Conservation (phyloP, 768 basidiomycete species). For the Gautieria morchelliformis region DNA sequence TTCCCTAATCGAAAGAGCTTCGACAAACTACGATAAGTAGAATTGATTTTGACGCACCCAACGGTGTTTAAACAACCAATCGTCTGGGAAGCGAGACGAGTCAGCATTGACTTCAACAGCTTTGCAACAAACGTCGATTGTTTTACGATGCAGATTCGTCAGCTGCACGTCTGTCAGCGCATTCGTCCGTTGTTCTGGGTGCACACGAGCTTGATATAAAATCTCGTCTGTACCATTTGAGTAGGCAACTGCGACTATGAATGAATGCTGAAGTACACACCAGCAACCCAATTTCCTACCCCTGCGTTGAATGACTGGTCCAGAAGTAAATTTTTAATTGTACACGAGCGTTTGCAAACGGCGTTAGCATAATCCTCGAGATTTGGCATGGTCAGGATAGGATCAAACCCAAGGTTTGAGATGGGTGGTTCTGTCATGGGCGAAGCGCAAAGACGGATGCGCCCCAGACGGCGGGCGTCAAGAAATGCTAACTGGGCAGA, state of each 20-base stretch:
- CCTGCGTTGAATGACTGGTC: constrained; percentile 77
- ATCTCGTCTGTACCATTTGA: constrained; percentile 43
- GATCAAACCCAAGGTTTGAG: constrained; percentile 67
- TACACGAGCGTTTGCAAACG: constrained; percentile 47
- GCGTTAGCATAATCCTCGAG: constrained; percentile 38
- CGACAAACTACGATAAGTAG: background rate
- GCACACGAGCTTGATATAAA: constrained; percentile 61
- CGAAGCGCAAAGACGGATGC: constrained; percentile 50
- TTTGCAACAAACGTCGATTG: constrained; percentile 42
- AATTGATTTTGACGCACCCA: constrained; percentile 34
- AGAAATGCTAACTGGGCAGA: constrained; percentile 52
- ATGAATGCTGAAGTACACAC: constrained; percentile 23
- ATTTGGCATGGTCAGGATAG: constrained; percentile 57
- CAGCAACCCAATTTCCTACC: constrained; percentile 78
- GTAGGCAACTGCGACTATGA: background rate
- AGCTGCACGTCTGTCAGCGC: constrained; percentile 42
- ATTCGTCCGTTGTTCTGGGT: constrained; percentile 61
- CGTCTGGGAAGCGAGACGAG: constrained; percentile 49
- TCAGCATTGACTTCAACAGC: constrained; percentile 68
- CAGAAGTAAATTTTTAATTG: constrained; percentile 66
- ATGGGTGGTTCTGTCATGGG: constrained; percentile 62
- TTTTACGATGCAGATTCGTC: constrained; percentile 40
- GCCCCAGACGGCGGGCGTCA: constrained; percentile 62
- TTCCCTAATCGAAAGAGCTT: constrained; percentile 30
- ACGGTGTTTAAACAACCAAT: constrained; percentile 61